Evolutionary conservation across 2,329 filamentous ascomycete species (phyloP), one percentile per base, ranked within the genome.

Genomic region (Cladosporium colombiae): DNA sequence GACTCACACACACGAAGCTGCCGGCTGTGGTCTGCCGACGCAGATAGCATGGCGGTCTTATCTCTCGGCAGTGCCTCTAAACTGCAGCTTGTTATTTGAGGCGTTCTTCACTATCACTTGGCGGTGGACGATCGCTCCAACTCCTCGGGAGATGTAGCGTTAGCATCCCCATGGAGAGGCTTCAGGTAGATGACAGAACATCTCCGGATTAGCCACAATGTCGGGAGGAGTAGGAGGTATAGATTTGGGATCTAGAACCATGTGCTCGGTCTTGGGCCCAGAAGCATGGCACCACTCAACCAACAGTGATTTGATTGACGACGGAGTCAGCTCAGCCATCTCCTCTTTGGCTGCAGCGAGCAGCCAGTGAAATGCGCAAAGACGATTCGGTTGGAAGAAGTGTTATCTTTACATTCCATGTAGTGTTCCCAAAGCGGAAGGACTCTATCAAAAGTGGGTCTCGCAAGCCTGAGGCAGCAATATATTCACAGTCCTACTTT

Each of bases 401-500:
- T 44, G 50, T 56, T 63, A 56, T 63, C 50, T 29, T 25, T 31
- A 46, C 35, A 46, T 23, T 55, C 27, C 50, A 31, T 31, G 50
- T 18, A 6, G 18, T 53, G 49, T 63, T 56, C 61, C 18, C 7
- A 46, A 56, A 63, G 52, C 50, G 61, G 61, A 63, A 55, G 33
- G 16, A n/a, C 50, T 33, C 33, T 56, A 63, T 63, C 61, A 63
- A 63, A 63, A 63, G 61, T 56, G 61, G 61, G 61, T 56, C 61
- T 35, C 8, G 29, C 21, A 14, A 29, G 61, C 61, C 61, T 63
- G 49, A 63, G 61, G 61, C 61, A 46, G 4, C 7, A 21, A 46
- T 35, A 35, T 35, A 35, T 46, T n/a, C 37, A 35, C 37, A 35
- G 18, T 44, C 37, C 40, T 46, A 46, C 40, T n/a, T 46, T 46